Conservation (phyloP, 2,329 filamentous ascomycete species). For the Arthrobotrys musiformis region DNA sequence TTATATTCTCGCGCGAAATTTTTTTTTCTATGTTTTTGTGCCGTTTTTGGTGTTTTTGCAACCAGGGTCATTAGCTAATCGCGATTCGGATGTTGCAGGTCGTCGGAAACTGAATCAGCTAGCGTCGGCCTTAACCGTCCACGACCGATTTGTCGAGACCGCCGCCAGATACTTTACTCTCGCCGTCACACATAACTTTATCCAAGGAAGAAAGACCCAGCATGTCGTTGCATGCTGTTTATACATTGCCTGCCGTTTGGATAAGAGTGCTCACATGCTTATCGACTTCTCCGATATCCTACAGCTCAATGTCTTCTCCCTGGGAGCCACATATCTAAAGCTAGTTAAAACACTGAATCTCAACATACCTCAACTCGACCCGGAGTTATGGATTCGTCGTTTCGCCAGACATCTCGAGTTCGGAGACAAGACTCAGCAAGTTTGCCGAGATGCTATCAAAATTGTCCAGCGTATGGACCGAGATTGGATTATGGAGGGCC, state of each 20-base stretch:
- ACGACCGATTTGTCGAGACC: slow-evolving; percentile 72
- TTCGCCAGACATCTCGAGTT: slow-evolving; percentile 95
- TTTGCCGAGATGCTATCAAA: slow-evolving; percentile 86
- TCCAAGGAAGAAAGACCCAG: slow-evolving; percentile 84
- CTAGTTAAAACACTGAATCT: slow-evolving; percentile 79
- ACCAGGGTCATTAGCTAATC: slow-evolving; percentile 41
- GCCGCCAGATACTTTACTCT: slow-evolving; percentile 81
- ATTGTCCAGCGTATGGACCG: slow-evolving; percentile 92
- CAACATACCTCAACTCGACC: slow-evolving; percentile 78
- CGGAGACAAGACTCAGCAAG: slow-evolving; percentile 79
- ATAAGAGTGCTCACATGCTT: slow-evolving; percentile 85
- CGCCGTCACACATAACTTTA: slow-evolving; percentile 78
- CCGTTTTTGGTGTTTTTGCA: slow-evolving; percentile 31
- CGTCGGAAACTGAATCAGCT: slow-evolving; percentile 66
- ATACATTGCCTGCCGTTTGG: slow-evolving; percentile 85
- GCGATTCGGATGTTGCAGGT: slow-evolving; percentile 56
- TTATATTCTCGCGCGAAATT: slow-evolving; percentile 29
- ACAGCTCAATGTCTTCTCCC: slow-evolving; percentile 88
- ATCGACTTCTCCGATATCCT: slow-evolving; percentile 92
- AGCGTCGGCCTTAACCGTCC: slow-evolving; percentile 69
- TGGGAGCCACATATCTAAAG: slow-evolving; percentile 77
- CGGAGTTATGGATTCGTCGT: slow-evolving; percentile 86
- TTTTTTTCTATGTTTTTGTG: slow-evolving; percentile 51
- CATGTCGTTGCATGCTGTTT: slow-evolving; percentile 90
- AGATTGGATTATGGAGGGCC: slow-evolving; percentile 97